phyloP scores from a whole-genome alignment of 495 filamentous ascomycete species.

The Penicillium chermesinum region DNA sequence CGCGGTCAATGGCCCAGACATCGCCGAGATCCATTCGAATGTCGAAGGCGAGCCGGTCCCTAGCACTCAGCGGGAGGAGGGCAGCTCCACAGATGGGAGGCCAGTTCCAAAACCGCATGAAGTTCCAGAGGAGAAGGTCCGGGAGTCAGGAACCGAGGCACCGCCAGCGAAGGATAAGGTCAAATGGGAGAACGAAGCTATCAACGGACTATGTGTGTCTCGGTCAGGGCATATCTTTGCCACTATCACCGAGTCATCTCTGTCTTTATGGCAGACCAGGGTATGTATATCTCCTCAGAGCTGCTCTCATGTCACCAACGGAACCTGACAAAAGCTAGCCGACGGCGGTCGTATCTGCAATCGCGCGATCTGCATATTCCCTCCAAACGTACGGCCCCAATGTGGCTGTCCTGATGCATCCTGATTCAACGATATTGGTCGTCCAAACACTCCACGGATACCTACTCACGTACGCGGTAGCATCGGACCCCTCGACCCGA shows the following conservation, averaged over 20 bases:
- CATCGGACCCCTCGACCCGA: slow-evolving; percentile 72
- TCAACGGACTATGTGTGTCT: slow-evolving; percentile 72
- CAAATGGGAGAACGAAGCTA: slow-evolving; percentile 50
- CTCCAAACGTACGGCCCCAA: slow-evolving; percentile 81
- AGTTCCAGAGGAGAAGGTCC: slow-evolving; percentile 6
- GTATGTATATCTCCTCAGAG: slow-evolving; percentile 43
- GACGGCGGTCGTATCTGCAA: slow-evolving; percentile 77
- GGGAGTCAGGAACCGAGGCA: slow-evolving; percentile 8
- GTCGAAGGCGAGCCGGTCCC: slow-evolving; percentile 23
- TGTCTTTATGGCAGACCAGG: slow-evolving; percentile 94
- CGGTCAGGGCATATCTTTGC: slow-evolving; percentile 84
- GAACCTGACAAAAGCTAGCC: slow-evolving; percentile 56
- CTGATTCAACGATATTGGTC: slow-evolving; percentile 85
- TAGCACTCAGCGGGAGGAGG: not conserved
- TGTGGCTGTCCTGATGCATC: slow-evolving; percentile 76
- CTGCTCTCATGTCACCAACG: slow-evolving; percentile 1
- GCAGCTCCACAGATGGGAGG: slow-evolving; percentile 4
- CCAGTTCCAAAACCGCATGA: slow-evolving; percentile 6
- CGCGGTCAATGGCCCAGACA: slow-evolving; percentile 60
- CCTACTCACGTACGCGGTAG: slow-evolving; percentile 89
- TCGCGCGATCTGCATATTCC: slow-evolving; percentile 74
- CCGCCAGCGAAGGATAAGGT: slow-evolving; percentile 20
- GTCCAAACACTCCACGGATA: slow-evolving; percentile 86
- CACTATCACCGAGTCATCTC: slow-evolving; percentile 73
- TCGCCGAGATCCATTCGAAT: slow-evolving; percentile 33